Conservation (phyloP, 23 red algal species). For the Pyropia yezoensis region DNA sequence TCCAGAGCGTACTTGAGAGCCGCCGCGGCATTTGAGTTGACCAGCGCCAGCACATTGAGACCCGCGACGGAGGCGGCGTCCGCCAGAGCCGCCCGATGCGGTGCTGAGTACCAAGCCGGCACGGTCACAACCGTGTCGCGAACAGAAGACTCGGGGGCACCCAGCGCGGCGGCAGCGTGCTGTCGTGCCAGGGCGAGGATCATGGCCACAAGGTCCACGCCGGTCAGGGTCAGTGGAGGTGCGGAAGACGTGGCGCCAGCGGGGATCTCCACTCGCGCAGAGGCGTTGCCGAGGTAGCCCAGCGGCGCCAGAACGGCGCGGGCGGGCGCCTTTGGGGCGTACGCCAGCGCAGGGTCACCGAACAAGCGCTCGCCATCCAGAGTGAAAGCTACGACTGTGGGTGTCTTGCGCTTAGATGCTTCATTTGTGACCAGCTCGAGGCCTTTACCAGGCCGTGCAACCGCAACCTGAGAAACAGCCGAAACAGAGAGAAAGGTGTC, state of each 20-base stretch:
- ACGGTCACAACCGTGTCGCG: conserved; percentile 77
- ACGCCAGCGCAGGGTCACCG: conserved; percentile 77
- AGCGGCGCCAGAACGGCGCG: conserved; percentile 24
- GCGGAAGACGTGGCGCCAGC: conserved; percentile 2
- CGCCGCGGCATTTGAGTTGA: conserved; percentile 71
- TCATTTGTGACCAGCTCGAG: conserved; percentile 80
- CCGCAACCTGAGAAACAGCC: conserved; percentile 9
- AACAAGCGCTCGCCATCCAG: conserved; percentile 80
- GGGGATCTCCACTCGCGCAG: conserved; percentile 3
- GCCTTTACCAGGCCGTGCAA: conserved; percentile 64
- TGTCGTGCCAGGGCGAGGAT: conserved; percentile 33
- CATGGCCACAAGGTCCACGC: conserved; percentile 65
- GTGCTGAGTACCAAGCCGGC: conserved; percentile 61
- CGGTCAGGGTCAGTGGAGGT: conserved; percentile 10
- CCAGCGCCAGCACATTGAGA: conserved; percentile 62
- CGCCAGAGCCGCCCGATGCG: conserved; percentile 43
- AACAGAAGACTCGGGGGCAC: conserved; percentile 19
- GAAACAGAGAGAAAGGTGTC: no score
- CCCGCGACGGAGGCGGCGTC: conserved; percentile 63
- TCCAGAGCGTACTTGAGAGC: conserved; percentile 83
- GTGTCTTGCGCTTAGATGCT: conserved; percentile 90
- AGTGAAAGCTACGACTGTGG: conserved; percentile 79
- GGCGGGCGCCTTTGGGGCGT: conserved; percentile 46
- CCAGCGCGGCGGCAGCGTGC: conserved; percentile 25
- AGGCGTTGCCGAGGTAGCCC: conserved; percentile 13